phyloP scores from a whole-genome alignment of 495 filamentous ascomycete genomes.

The Cryomyces antarcticus region DNA sequence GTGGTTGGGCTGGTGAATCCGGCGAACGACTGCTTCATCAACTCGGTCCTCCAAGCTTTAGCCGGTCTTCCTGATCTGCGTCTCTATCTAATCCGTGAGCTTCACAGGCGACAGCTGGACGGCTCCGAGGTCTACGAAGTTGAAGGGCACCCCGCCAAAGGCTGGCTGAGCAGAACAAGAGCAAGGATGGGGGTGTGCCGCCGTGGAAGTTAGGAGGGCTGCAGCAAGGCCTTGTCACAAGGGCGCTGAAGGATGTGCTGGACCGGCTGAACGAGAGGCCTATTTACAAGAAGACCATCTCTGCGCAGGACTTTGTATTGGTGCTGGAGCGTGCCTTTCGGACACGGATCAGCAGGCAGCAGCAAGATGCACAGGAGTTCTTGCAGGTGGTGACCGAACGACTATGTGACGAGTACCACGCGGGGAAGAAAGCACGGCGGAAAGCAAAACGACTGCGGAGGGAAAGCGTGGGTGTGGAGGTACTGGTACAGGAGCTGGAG shows the following conservation, averaged over 20 bases:
- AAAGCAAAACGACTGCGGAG: slow-evolving; percentile 33
- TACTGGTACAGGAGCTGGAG: background rate
- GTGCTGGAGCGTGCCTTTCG: slow-evolving; percentile 70
- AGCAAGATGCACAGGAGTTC: slow-evolving; percentile 98
- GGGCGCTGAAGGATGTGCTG: slow-evolving; percentile 76
- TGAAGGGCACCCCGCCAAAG: slow-evolving; percentile 28
- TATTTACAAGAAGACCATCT: slow-evolving; percentile 85
- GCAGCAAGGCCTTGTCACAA: slow-evolving; percentile 64
- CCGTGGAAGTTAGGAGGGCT: slow-evolving; percentile 47
- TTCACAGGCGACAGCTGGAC: slow-evolving; percentile 60
- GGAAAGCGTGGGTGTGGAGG: background rate
- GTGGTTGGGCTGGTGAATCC: slow-evolving; percentile 79
- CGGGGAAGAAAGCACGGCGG: slow-evolving; percentile 49
- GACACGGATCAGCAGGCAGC: slow-evolving; percentile 74
- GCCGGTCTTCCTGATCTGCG: slow-evolving; percentile 89
- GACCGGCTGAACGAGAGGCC: slow-evolving; percentile 88
- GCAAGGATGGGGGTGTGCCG: slow-evolving; percentile 7
- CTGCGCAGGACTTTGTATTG: slow-evolving; percentile 56
- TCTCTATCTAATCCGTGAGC: slow-evolving; percentile 73
- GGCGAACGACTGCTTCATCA: slow-evolving; percentile 99
- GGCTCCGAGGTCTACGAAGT: slow-evolving; percentile 48
- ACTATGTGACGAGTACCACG: slow-evolving; percentile 82
- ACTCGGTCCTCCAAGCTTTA: slow-evolving; percentile 83
- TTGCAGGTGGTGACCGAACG: slow-evolving; percentile 83
- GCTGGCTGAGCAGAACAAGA: slow-evolving; percentile 2